Evolutionary conservation across 352 stramenopile species (phyloP).

Genomic region (Globisporangium abappressorium): DNA sequence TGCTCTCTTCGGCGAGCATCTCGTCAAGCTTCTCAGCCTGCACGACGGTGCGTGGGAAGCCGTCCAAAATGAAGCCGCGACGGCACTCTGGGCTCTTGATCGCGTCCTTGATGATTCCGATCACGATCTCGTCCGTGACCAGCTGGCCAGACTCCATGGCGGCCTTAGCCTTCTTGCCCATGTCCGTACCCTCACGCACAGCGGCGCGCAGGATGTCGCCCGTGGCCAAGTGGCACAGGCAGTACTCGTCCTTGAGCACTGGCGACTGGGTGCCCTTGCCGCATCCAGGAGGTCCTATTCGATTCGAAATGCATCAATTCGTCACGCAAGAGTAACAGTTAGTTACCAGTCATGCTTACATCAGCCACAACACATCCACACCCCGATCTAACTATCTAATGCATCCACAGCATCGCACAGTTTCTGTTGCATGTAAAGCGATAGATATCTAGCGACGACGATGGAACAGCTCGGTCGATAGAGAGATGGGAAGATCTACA

Average conservation of each 20-base stretch:
- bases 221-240: constrained; percentile 97
- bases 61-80: constrained; percentile 99
- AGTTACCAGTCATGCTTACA: not conserved
- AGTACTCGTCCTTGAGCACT: constrained; percentile 97
- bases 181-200: constrained; percentile 94
- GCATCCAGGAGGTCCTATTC: constrained; percentile 87
- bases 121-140: constrained; percentile 98
- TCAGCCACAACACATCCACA: not conserved
- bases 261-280: constrained; percentile 99
- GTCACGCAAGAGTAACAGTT: not conserved
- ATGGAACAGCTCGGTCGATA: not conserved
- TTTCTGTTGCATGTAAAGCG: not conserved
- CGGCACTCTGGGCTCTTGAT: constrained; percentile 96
- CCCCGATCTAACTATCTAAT: not conserved
- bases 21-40: constrained; percentile 98
- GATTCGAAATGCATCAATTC: not conserved
- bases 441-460: not conserved
- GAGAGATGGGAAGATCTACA: not conserved
- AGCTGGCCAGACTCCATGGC: constrained; percentile 96
- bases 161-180: constrained; percentile 97
- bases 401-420: not conserved
- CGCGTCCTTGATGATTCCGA: constrained; percentile 99
- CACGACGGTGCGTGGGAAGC: constrained; percentile 97
- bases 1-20: constrained; percentile 91
- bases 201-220: constrained; percentile 99